Base-by-base conservation (phyloP, 208 protist genomes). In the Acanthamoeba rhysodes region DNA sequence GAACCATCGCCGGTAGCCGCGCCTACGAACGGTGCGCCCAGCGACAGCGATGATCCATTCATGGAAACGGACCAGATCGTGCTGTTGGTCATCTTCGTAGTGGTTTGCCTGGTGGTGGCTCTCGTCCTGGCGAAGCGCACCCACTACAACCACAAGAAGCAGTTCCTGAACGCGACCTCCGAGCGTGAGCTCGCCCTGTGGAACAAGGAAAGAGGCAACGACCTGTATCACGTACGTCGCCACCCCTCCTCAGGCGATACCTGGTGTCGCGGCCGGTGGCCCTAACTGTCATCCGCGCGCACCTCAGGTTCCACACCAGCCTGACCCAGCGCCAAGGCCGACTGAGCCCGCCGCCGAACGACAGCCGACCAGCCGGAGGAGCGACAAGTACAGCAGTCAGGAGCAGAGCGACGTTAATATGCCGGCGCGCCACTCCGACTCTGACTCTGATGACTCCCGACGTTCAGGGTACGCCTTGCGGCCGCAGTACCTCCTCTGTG, bases 11-110 rank as follows among this genome's bases (percentile, higher is more conserved):
- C 29, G 20, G 41, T 66, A 12, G 18, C 24, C n/a, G 20, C 20
- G 22, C 22, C 32, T 1, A n/a, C 72, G 20, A 27, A 20, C 88
- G 27, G 24, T 41, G 37, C 27, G 29, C 78, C 27, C 27, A 87
- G 29, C 7, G 50, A 87, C 48, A 37, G 45, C 6, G 32, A 41
- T 18, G 18, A 41, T 34, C 80, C 80, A 2, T 93, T 80, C 70
- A 48, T 93, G 41, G 37, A 50, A 50, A 80, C 45, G 76, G 88
- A 93, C 32, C 64, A 93, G 50, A 82, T 78, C 10, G 88, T 93
- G 12, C 88, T 93, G n/a, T 64, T 93, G 4, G 88, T 93, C 16
- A 55, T 93, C 64, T 93, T 93, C 50, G 55, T 12, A 0, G 45
- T 53, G 12, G 48, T 55, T 24, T 41, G 53, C 5, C 20, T 55